Percentiles rank a stretch among this genome's conserved stretches.
These are phyloP conservation scores for Vigna hirtella DNA, from an alignment of 306 rosid genomes.

Conservation along the genomic window DNA sequence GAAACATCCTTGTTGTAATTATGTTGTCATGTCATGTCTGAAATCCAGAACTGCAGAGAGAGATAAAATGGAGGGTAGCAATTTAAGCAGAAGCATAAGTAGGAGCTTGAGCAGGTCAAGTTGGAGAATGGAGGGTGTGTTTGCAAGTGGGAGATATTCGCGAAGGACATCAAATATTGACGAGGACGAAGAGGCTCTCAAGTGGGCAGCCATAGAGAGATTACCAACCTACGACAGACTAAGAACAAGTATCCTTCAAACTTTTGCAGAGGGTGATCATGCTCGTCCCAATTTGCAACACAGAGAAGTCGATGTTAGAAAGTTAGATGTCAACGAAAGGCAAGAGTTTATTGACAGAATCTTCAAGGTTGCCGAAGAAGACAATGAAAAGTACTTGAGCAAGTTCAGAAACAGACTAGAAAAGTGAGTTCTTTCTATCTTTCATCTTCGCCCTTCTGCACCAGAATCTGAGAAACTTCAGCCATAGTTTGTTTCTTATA, in stretches of 20 bases:
- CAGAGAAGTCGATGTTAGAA: constrained; percentile 80
- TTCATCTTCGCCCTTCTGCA: not conserved
- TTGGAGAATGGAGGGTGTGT: constrained; percentile 82
- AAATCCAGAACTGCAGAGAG: not conserved
- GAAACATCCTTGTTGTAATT: not conserved
- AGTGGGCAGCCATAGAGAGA: constrained; percentile 94
- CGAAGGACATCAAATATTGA: constrained; percentile 57
- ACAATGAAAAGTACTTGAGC: constrained; percentile 72
- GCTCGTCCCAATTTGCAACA: constrained; percentile 45
- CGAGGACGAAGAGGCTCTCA: constrained; percentile 90
- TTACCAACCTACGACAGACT: constrained; percentile 86
- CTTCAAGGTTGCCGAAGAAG: constrained; percentile 91
- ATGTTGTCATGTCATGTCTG: not conserved
- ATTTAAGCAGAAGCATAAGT: constrained; percentile 55
- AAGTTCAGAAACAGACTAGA: constrained; percentile 74
- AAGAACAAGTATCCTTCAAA: constrained; percentile 76
- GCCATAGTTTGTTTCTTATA: not conserved
- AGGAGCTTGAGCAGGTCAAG: constrained; percentile 69
- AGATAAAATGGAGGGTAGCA: constrained; percentile 57
- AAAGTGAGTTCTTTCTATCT: constrained; percentile 54
- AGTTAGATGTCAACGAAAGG: constrained; percentile 62
- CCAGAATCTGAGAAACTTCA: not conserved
- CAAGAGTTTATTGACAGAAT: constrained; percentile 72
- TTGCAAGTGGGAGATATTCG: constrained; percentile 56
- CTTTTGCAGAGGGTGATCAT: constrained; percentile 43